These are phyloP conservation scores for Gloeopeniophorella convolvens DNA, from an alignment of 768 basidiomycete species.

Conservation along the genomic window DNA sequence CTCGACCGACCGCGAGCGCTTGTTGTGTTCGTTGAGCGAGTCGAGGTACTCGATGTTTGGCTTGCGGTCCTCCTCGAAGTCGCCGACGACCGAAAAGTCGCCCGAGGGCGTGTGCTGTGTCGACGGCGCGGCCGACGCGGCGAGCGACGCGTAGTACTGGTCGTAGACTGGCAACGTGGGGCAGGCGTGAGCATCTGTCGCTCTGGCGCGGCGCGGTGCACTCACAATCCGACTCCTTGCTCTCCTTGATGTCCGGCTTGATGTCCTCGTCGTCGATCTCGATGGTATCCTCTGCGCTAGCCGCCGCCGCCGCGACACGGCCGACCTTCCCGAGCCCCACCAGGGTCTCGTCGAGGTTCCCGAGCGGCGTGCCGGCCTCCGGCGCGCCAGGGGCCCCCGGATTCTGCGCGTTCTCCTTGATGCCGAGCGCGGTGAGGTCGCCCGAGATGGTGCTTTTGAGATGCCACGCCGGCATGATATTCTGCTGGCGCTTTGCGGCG, in stretches of 20 bases:
- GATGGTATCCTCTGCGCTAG: slow-evolving; percentile 36
- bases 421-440: slow-evolving; percentile 80
- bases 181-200: not conserved
- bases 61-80: slow-evolving; percentile 63
- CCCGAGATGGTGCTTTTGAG: slow-evolving; percentile 93
- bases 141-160: slow-evolving; percentile 75
- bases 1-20: slow-evolving; percentile 63
- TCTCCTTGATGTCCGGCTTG: slow-evolving; percentile 39
- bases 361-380: slow-evolving; percentile 23
- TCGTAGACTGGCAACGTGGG: slow-evolving; percentile 52
- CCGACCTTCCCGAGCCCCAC: slow-evolving; percentile 47
- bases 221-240: slow-evolving; percentile 64
- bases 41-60: slow-evolving; percentile 61
- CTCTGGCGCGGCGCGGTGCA: slow-evolving; percentile 8
- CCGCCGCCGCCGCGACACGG: slow-evolving; percentile 32
- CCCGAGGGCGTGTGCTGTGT: slow-evolving; percentile 48
- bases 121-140: slow-evolving; percentile 54
- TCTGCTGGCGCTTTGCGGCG: slow-evolving; percentile 82
- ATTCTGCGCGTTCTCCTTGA: slow-evolving; percentile 57
- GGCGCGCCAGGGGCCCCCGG: slow-evolving; percentile 29
- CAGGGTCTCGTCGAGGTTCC: slow-evolving; percentile 53
- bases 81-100: slow-evolving; percentile 44
- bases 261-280: slow-evolving; percentile 30
- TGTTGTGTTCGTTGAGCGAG: slow-evolving; percentile 64
- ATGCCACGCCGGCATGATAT: slow-evolving; percentile 91